phyloP scores from a whole-genome alignment of 2,329 filamentous ascomycete species.

The Alternaria sp. region DNA sequence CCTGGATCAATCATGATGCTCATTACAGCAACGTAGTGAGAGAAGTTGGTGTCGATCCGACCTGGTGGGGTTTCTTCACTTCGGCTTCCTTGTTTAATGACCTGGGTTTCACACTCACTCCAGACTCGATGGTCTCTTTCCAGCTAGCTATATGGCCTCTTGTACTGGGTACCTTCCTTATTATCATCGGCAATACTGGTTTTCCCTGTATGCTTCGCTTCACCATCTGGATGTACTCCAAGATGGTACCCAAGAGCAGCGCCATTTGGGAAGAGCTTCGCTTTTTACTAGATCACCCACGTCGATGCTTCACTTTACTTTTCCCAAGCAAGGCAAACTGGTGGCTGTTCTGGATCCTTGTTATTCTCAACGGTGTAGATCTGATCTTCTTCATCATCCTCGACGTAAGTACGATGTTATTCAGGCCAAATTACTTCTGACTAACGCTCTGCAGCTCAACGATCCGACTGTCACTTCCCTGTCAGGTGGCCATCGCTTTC shows the following conservation, averaged over 20 bases:
- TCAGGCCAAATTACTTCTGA: not conserved
- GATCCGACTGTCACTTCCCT: constrained; percentile 72
- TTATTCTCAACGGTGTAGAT: constrained; percentile 83
- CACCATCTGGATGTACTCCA: constrained; percentile 83
- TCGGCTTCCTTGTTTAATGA: constrained; percentile 91
- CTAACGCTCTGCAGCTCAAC: constrained; percentile 66
- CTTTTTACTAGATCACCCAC: constrained; percentile 92
- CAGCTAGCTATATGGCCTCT: constrained; percentile 77
- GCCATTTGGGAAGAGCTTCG: constrained; percentile 87
- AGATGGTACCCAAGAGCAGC: constrained; percentile 69
- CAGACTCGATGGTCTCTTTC: constrained; percentile 94
- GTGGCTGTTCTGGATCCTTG: constrained; percentile 91
- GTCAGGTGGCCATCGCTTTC: constrained; percentile 75
- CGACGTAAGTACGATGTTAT: constrained; percentile 67
- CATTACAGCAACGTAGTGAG: constrained; percentile 70
- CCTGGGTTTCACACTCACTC: constrained; percentile 89
- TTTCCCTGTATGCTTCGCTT: constrained; percentile 95
- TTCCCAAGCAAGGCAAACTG: constrained; percentile 92
- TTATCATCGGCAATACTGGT: constrained; percentile 93
- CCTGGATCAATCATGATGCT: constrained; percentile 76
- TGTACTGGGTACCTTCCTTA: constrained; percentile 81
- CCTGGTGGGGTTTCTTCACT: constrained; percentile 95
- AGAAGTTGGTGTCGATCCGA: constrained; percentile 66
- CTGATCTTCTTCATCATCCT: constrained; percentile 91
- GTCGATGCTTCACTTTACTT: constrained; percentile 92